These are phyloP conservation scores for Anthracocystis setariae DNA, from an alignment of 1,284 basidiomycete species.

Conservation along the genomic window DNA sequence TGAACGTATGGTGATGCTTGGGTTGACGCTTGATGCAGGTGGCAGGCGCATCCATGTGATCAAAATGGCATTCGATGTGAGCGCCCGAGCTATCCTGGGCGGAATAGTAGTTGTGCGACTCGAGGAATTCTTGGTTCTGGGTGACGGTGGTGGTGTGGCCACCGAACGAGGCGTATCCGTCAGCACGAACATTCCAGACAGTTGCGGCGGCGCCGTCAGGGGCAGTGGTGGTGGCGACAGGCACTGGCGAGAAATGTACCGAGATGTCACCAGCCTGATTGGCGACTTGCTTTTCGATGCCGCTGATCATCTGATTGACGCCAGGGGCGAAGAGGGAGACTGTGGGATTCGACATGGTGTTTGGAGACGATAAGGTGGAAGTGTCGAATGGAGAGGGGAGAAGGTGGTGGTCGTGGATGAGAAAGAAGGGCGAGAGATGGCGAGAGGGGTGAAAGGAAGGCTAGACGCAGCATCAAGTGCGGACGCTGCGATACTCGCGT, in stretches of 20 bases:
- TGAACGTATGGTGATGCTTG: conserved; percentile 25
- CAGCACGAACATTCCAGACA: conserved; percentile 43
- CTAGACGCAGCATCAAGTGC: too few species aligned
- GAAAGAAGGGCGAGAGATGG: background rate
- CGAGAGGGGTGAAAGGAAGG: background rate
- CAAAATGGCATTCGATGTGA: conserved; percentile 35
- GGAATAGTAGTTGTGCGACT: conserved; percentile 39
- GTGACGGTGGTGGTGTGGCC: conserved; percentile 25
- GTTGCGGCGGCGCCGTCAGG: conserved; percentile 37
- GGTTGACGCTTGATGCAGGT: conserved; percentile 33
- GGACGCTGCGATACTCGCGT: too few species aligned
- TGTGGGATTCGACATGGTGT: too few species aligned
- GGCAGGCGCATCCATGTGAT: conserved; percentile 26
- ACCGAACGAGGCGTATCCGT: conserved; percentile 39
- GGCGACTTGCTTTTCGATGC: conserved; percentile 18
- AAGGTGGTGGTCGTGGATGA: background rate
- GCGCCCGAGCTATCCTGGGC: conserved; percentile 22
- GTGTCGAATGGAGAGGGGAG: background rate
- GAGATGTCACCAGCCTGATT: conserved; percentile 23
- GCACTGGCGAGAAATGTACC: conserved; percentile 20
- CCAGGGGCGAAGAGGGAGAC: conserved; percentile 39
- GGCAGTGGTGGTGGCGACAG: conserved; percentile 39
- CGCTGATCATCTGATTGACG: conserved; percentile 34
- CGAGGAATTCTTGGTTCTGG: conserved; percentile 37
- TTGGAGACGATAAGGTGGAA: conserved; percentile 5